Percentiles rank a stretch among this genome's conserved stretches.
These are phyloP conservation scores for Nitzschia palea DNA, from an alignment of 108 stramenopile genomes.

Conservation along the genomic window DNA sequence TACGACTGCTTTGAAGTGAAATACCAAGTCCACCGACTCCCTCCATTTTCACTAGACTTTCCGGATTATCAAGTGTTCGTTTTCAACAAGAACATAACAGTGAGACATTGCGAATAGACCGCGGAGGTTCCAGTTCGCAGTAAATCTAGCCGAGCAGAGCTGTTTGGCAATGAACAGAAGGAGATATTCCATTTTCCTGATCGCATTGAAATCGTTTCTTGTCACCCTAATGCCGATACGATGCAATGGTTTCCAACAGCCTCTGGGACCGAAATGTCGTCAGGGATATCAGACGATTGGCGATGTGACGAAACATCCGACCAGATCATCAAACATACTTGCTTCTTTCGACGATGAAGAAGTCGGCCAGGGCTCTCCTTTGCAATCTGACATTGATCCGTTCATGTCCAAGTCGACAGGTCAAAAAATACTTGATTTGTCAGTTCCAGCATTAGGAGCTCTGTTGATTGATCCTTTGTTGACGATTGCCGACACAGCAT, in stretches of 20 bases:
- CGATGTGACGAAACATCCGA: background rate
- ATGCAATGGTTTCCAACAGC: background rate
- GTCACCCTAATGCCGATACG: background rate
- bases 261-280: background rate
- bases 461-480: conserved; percentile 83
- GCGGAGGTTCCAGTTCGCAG: no score
- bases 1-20: no score
- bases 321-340: background rate
- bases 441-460: conserved; percentile 72
- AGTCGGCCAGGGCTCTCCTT: background rate
- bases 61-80: no score
- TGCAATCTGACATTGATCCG: background rate
- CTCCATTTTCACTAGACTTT: no score
- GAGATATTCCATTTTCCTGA: no score
- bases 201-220: background rate
- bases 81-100: no score
- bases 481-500: conserved; percentile 84
- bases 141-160: no score
- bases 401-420: conserved; percentile 19
- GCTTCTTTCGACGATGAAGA: background rate
- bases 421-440: conserved; percentile 58
- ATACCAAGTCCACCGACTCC: no score
- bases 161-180: no score
- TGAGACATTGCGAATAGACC: no score
- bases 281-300: background rate